Percentiles rank a stretch among this genome's conserved stretches.
Evolutionary conservation across 2,329 filamentous ascomycete species (phyloP).

Genomic region (Aquanectria penicillioides): DNA sequence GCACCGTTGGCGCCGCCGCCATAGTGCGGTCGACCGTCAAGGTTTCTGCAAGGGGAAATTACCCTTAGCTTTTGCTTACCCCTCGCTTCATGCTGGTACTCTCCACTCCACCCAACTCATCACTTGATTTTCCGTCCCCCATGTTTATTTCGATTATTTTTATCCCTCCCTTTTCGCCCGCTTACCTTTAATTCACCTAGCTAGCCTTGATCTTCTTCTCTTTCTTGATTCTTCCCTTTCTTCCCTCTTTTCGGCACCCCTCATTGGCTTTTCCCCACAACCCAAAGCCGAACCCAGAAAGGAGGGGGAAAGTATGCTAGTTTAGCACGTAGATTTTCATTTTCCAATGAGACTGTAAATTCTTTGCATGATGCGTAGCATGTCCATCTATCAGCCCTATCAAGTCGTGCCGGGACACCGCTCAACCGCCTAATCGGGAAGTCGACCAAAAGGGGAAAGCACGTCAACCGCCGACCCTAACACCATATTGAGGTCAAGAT

Average conservation of each 20-base stretch:
- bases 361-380: too few relatives aligned
- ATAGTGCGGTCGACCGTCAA: slow-evolving; percentile 35
- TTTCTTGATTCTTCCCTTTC: background rate
- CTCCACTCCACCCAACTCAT: too few relatives aligned
- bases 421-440: slow-evolving; percentile 1
- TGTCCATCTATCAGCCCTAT: slow-evolving; percentile 39
- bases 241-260: background rate
- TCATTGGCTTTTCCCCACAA: too few relatives aligned
- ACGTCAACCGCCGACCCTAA: too few relatives aligned
- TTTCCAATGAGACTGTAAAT: too few relatives aligned
- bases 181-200: too few relatives aligned
- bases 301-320: background rate
- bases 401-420: slow-evolving; percentile 21
- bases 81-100: background rate
- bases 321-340: too few relatives aligned
- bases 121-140: too few relatives aligned
- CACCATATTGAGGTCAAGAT: too few relatives aligned
- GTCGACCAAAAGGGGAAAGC: slow-evolving; percentile 21
- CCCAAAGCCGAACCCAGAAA: background rate
- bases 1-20: slow-evolving; percentile 42
- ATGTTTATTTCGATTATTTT: background rate
- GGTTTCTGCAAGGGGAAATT: slow-evolving; percentile 43
- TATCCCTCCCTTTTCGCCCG: too few relatives aligned
- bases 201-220: background rate
- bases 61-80: slow-evolving; percentile 2